Evolutionary conservation across 805 yeast genomes (phyloP), one percentile per base, ranked within the genome.

Genomic region (Lachancea lanzarotensis): DNA sequence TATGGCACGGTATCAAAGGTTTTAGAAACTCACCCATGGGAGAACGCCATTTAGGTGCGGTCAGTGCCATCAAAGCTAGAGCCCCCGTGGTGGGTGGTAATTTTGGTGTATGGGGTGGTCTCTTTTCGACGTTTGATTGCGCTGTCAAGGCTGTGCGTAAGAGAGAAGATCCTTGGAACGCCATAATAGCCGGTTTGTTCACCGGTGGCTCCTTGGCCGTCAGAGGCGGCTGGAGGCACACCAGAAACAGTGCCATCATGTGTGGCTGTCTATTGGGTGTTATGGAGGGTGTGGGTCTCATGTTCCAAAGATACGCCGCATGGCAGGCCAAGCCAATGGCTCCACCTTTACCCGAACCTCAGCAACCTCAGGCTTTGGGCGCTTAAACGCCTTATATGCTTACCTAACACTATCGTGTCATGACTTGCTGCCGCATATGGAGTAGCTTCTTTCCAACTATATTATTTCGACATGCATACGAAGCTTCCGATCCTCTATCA

Each of bases 41-140:
- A 49, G 98, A 93, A 70, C 81, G 98, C 71, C 76, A 95, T 59
- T 68, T 78, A 48, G 98, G 98, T 45, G 86, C 96, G 17, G 63
- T 91, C 45, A 74, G 86, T 35, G 97, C 98, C 33, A 84, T 93
- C 56, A 88, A 88, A 64, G 87, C 96, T 42, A 79, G 98, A 67
- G 98, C 97, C 2, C 99, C 99, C 33, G 96, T 91, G 40, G 89
- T 91, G 45, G 98, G 98, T 54, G 98, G 98, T 62, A 93, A 93
- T 69, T 91, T 93, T 61, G 98, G 98, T 72, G 95, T 87, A 33
- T 93, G 98, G 98, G 98, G 98, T 75, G 98, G 98, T 49, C 73
- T 93, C 57, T 93, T 93, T 65, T 88, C 97, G 29, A 84, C 95
- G 12, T 93, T 82, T 63, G 98, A 93, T 69, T 93, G 98, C 74